Conservation (phyloP, 495 filamentous ascomycete species). For the Penicillium bialowiezense region DNA sequence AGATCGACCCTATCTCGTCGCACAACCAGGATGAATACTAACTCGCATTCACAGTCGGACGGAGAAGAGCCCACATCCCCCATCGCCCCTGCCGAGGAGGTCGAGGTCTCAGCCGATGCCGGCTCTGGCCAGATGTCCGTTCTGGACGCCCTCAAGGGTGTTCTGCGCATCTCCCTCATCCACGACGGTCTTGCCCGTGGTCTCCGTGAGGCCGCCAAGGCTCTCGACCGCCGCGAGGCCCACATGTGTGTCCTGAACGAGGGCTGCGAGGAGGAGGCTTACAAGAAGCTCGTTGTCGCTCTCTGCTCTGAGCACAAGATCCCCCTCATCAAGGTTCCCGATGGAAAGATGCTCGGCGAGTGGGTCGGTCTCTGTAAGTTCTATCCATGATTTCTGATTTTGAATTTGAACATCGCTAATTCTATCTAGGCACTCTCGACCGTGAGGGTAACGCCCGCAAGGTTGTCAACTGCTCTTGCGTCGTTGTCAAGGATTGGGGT, state of each 20-base stretch:
- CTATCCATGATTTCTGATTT: not conserved
- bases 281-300: constrained; percentile 99
- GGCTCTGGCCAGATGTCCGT: constrained; percentile 91
- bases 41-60: constrained; percentile 57
- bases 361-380: constrained; percentile 98
- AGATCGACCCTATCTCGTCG: not conserved
- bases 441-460: constrained; percentile 98
- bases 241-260: constrained; percentile 99
- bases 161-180: constrained; percentile 96
- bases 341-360: constrained; percentile 98
- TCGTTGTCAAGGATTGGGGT: constrained; percentile 98
- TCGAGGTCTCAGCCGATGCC: constrained; percentile 86
- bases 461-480: constrained; percentile 99
- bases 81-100: constrained; percentile 77
- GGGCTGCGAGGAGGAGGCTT: constrained; percentile 98
- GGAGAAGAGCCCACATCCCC: constrained; percentile 81
- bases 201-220: constrained; percentile 96
- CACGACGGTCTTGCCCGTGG: constrained; percentile 98
- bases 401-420: constrained; percentile 14
- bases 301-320: constrained; percentile 99
- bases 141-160: constrained; percentile 93
- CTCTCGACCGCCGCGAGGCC: constrained; percentile 93
- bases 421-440: constrained; percentile 79
- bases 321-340: constrained; percentile 98
- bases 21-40: constrained; percentile 9